Evolutionary conservation across 495 filamentous ascomycete genomes (phyloP).

Genomic region (Thermochaetoides thermophila): DNA sequence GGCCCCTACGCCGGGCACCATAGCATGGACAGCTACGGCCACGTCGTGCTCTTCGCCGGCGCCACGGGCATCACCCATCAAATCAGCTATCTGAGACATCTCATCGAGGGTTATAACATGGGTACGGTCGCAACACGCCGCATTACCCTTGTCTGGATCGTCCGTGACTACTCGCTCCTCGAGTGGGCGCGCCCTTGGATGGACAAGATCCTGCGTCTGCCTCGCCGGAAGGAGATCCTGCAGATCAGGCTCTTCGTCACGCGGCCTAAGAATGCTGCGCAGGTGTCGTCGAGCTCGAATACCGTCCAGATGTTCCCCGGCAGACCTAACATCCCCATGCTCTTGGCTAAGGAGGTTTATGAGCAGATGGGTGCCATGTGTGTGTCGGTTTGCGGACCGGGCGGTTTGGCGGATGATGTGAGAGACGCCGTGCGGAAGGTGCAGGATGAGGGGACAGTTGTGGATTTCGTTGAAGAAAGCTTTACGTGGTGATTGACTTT

Average conservation of each 20-base stretch:
- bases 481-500: slow-evolving; percentile 98
- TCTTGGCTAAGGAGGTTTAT: slow-evolving; percentile 63
- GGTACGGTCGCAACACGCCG: slow-evolving; percentile 66
- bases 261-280: slow-evolving; percentile 54
- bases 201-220: slow-evolving; percentile 69
- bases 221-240: slow-evolving; percentile 60
- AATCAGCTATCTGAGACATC: slow-evolving; percentile 70
- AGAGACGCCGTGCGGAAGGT: slow-evolving; percentile 53
- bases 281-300: slow-evolving; percentile 51
- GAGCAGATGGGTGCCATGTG: slow-evolving; percentile 73
- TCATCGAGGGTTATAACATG: slow-evolving; percentile 58
- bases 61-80: slow-evolving; percentile 92
- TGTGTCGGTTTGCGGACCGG: slow-evolving; percentile 83
- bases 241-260: slow-evolving; percentile 81
- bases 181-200: slow-evolving; percentile 95
- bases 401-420: slow-evolving; percentile 71
- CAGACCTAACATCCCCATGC: slow-evolving; percentile 65
- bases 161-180: slow-evolving; percentile 71
- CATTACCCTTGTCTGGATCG: slow-evolving; percentile 77
- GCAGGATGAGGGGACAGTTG: slow-evolving; percentile 41
- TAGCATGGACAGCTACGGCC: slow-evolving; percentile 77
- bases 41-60: slow-evolving; percentile 77
- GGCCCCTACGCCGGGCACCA: slow-evolving; percentile 80
- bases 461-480: slow-evolving; percentile 78
- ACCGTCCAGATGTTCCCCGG: slow-evolving; percentile 84